Evolutionary conservation across 202 grass and related monocot species (phyloP).

Genomic region (Bolboschoenoplectus hybrid): DNA sequence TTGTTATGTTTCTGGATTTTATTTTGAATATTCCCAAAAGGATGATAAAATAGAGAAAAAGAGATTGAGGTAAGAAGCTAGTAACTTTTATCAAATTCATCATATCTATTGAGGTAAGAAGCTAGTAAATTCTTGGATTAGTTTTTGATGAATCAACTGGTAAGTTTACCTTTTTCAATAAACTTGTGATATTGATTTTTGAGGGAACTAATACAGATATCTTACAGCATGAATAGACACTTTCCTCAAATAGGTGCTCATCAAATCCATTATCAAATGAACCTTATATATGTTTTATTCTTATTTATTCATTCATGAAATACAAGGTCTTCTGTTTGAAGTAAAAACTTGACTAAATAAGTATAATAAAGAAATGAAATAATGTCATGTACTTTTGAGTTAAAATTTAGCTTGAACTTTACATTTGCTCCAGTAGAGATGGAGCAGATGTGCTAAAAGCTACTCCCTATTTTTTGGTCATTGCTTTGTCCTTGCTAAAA

Average conservation of each 20-base stretch:
- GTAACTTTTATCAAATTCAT: background rate
- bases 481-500: background rate
- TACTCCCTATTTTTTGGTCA: background rate
- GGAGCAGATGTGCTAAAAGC: background rate
- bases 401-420: background rate
- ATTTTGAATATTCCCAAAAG: background rate
- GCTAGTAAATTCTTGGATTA: background rate
- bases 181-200: background rate
- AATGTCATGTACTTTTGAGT: background rate
- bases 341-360: background rate
- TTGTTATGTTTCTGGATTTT: background rate
- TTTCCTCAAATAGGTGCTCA: background rate
- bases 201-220: background rate
- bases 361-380: background rate
- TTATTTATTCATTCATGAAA: background rate
- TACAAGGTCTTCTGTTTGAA: background rate
- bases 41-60: constrained; percentile 5
- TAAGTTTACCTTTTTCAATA: background rate
- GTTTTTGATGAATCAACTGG: background rate
- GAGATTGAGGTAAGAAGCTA: background rate
- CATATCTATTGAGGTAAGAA: background rate
- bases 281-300: background rate
- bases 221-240: constrained; percentile 23
- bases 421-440: background rate
- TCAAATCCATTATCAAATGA: background rate